Percentiles rank a stretch among this genome's conserved stretches.
phyloP scores from a whole-genome alignment of 2,329 filamentous ascomycete genomes.

The Juglanconis juglandina region DNA sequence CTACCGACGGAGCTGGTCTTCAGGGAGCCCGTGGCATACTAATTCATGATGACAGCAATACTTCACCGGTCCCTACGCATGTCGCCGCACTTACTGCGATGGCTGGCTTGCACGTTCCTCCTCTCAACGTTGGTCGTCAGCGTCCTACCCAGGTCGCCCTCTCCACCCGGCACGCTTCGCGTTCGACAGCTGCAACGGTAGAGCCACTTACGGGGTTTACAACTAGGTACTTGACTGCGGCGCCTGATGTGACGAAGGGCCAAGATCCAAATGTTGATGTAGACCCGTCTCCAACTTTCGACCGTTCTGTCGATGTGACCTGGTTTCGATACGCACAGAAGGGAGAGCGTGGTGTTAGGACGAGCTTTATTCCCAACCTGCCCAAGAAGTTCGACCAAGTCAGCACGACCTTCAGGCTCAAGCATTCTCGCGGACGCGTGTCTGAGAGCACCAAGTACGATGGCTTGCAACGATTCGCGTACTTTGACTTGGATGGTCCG shows the following conservation, averaged over 20 bases:
- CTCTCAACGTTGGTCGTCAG: background rate
- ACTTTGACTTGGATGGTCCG: constrained; percentile 22
- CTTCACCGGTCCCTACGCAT: background rate
- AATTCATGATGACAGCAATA: background rate
- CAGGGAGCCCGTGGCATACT: background rate
- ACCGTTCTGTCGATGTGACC: constrained; percentile 22
- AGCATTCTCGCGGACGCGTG: constrained; percentile 3
- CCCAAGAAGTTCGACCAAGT: constrained; percentile 16
- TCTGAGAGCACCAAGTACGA: background rate
- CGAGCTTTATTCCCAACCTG: background rate
- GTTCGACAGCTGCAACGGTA: background rate
- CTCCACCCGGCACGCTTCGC: background rate
- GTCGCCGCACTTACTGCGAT: background rate
- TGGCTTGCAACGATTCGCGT: constrained; percentile 13
- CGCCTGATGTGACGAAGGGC: background rate
- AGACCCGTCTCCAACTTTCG: constrained; percentile 26
- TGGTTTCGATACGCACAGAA: constrained; percentile 15
- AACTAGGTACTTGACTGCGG: background rate
- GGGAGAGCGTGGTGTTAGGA: constrained; percentile 2
- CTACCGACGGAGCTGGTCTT: background rate
- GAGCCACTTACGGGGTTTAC: background rate
- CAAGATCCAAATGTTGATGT: background rate
- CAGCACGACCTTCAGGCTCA: constrained; percentile 3
- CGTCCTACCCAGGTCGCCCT: constrained; percentile 2
- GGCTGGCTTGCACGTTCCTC: background rate